Evolutionary conservation across 108 stramenopile genomes (phyloP).

Genomic region (Cyclotella baltica): DNA sequence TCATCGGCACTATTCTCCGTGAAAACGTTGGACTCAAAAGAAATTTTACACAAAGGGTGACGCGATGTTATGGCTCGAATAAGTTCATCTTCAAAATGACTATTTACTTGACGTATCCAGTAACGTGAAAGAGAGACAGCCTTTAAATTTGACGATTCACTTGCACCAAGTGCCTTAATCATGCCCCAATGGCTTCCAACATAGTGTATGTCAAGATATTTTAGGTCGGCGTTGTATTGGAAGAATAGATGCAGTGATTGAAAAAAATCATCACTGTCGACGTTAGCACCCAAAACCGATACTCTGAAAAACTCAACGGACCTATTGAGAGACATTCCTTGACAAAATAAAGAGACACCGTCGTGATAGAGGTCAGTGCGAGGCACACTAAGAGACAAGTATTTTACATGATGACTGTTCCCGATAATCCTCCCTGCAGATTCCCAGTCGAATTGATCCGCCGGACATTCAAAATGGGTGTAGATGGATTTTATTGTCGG

Average conservation of each 20-base stretch:
- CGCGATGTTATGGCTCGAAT: no score
- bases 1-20: not conserved
- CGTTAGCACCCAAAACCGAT: not conserved
- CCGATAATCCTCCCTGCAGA: not conserved
- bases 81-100: no score
- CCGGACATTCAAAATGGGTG: no score
- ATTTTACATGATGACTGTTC: not conserved
- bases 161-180: not conserved
- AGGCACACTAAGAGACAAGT: not conserved
- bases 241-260: not conserved
- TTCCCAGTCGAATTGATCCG: no score
- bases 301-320: not conserved
- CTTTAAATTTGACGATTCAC: not conserved
- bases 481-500: no score
- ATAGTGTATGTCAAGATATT: not conserved
- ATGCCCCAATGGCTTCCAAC: not conserved
- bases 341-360: no score
- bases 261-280: not conserved
- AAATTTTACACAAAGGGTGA: not conserved
- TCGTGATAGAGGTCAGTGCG: no score
- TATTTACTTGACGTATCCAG: no score
- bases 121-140: no score
- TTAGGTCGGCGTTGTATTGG: not conserved
- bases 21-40: not conserved
- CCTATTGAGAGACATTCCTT: not conserved